Percentiles rank a stretch among this genome's conserved stretches.
phyloP scores from a whole-genome alignment of 1,284 basidiomycete species.

The Gomphus bonarii region DNA sequence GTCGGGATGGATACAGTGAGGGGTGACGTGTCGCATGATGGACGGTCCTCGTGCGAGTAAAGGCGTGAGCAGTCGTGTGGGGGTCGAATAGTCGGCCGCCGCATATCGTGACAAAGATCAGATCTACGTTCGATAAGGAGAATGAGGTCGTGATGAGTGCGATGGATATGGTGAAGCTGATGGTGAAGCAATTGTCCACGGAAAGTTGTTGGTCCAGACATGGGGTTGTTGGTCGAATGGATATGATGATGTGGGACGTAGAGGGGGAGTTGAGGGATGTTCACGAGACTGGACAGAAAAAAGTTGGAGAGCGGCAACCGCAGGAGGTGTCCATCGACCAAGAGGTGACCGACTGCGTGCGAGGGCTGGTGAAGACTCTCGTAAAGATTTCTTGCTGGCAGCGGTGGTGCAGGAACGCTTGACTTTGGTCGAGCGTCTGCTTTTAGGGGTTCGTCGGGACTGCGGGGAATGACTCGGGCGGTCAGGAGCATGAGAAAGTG shows the following conservation, averaged over 20 bases:
- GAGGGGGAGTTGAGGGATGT: conserved; percentile 2
- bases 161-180: conserved; percentile 7
- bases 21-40: neutral
- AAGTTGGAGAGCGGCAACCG: neutral
- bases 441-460: neutral
- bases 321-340: conserved; percentile 5
- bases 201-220: neutral
- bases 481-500: neutral
- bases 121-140: neutral
- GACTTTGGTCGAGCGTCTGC: neutral
- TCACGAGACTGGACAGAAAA: neutral
- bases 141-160: conserved; percentile 1
- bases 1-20: conserved; percentile 10
- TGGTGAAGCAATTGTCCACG: conserved; percentile 3
- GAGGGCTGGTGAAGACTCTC: neutral
- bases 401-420: neutral
- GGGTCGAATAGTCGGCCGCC: conserved; percentile 10
- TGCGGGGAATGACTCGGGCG: neutral
- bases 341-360: neutral
- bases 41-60: neutral
- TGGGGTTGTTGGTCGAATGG: neutral
- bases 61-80: conserved; percentile 4
- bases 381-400: neutral
- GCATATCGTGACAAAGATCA: conserved; percentile 6
- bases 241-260: neutral